Base-by-base conservation (phyloP, 1,284 basidiomycete genomes). In the Marasmius fiardii region DNA sequence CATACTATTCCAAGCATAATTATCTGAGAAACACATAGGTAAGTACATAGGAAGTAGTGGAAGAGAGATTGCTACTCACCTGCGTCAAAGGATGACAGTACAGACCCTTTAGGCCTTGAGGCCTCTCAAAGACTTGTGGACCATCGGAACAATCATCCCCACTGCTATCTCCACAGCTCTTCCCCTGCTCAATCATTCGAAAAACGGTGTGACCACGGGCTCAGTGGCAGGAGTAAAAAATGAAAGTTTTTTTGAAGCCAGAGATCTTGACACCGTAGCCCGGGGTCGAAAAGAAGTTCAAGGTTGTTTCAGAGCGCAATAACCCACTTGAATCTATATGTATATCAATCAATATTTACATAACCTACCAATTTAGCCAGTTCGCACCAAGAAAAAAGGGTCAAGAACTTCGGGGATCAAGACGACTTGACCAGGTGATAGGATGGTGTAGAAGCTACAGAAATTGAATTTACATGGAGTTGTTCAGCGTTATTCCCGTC, bases 1-100 rank as follows among this genome's bases (percentile, higher is more conserved):
- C 74, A 77, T 4, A 76, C 68, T 53, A 75, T 65, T 8, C 73
- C 73, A 16, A 76, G 62, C 45, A 76, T 54, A 12, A 64, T 57
- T 18, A 58, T 41, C 57, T 58, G 51, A 20, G 23, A 6, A 16
- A 18, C 14, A 20, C 21, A 31, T 28, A 10, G 14, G 16, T 50
- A 18, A n/a, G 18, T 41, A 44, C n/a, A 51, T 6, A 12, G n/a
- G 31, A 18, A 4, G 28, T 1, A 21, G 18, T 18, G 21, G 49
- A 44, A 10, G 43, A 18, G 41, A 31, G 5, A 33, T 31, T 43
- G 23, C 21, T 21, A 53, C 54, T 44, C 33, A 72, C 67, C 54
- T 71, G 69, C 11, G 64, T 56, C n/a, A 58, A 4, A 0, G 76
- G 70, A 23, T 73, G 67, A 37, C 68, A 67, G 58, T 74, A 75